Base-by-base conservation (phyloP, 495 filamentous ascomycete genomes). In the Immersiella caudata region DNA sequence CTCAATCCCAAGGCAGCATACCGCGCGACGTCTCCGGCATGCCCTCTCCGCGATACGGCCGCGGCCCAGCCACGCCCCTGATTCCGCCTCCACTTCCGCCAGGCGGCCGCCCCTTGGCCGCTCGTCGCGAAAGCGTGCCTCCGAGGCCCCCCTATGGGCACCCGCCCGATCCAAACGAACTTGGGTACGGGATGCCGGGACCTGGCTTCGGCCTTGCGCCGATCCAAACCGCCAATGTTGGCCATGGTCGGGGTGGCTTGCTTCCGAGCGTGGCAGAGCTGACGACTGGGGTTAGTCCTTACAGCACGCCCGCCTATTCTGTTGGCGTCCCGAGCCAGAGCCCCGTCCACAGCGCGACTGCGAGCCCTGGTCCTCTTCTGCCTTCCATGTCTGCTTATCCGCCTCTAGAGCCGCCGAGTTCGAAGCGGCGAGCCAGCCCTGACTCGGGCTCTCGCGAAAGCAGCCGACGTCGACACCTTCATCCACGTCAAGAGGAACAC, bases 231-330 rank as follows among this genome's bases (percentile, higher is more conserved):
- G 73, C 72, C 69, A 36, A 66, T 59, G 29, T 61, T n/a, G 52
- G 60, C 11, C 67, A 70, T 12, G 67, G 71, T 1, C 71, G 73
- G 35, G 72, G 76, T 14, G 76, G 73, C 21, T 75, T 82, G 67
- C 75, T 87, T 11, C 84, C 84, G 6, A 81, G 83, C 70, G 78
- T 87, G 11, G 80, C 81, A 21, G 83, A 87, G 70, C 79, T 87
- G 67, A 87, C 84, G 0, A 87, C 84, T 0, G 85, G 84, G 21
- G 71, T 85, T 27, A 83, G 81, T 62, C 82, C 84, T 18, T 86
- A 86, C 66, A 83, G 71, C 71, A 83, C 82, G 21, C 82, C 83
- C 21, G 84, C 84, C 6, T 85, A 85, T 67, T 78, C 82, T n/a
- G 66, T 71, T 0, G 76, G 77, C 24, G 68, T 77, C 29, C 73